Percentiles rank a stretch among this genome's conserved stretches.
phyloP scores from a whole-genome alignment of 2,329 filamentous ascomycete species.

The Fusarium neocosmosporiellum region DNA sequence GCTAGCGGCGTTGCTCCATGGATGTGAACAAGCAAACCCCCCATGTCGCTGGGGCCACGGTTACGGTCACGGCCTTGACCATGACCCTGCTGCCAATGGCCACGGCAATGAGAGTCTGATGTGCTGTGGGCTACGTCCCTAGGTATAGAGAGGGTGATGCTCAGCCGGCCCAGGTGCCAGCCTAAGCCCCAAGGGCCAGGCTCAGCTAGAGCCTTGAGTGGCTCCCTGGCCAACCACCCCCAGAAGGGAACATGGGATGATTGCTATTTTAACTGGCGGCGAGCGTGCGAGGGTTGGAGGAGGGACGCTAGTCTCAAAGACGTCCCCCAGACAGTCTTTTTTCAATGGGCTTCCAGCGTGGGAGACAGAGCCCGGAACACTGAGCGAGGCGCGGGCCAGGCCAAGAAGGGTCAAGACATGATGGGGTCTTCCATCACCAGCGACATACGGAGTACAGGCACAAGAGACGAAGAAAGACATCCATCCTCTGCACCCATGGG shows the following conservation, averaged over 20 bases:
- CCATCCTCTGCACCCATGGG: background rate
- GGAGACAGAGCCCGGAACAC: conserved; percentile 20
- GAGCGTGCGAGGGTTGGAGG: background rate
- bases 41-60: conserved; percentile 21
- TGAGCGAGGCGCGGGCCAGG: conserved; percentile 26
- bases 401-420: conserved; percentile 28
- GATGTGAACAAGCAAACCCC: conserved; percentile 15
- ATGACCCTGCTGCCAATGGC: conserved; percentile 9
- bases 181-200: conserved; percentile 8
- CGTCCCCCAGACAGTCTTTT: conserved; percentile 10
- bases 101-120: background rate
- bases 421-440: conserved; percentile 16
- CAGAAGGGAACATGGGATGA: conserved; percentile 10
- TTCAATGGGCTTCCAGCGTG: conserved; percentile 2
- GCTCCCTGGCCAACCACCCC: conserved; percentile 6
- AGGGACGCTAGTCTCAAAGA: conserved; percentile 11
- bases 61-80: conserved; percentile 5
- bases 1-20: conserved; percentile 30
- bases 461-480: background rate
- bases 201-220: conserved; percentile 15
- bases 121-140: background rate
- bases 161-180: conserved; percentile 33
- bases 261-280: conserved; percentile 23
- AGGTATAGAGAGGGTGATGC: conserved; percentile 13
- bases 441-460: background rate